phyloP scores from a whole-genome alignment of 768 basidiomycete species.

The Rhodotorula diobovata region DNA sequence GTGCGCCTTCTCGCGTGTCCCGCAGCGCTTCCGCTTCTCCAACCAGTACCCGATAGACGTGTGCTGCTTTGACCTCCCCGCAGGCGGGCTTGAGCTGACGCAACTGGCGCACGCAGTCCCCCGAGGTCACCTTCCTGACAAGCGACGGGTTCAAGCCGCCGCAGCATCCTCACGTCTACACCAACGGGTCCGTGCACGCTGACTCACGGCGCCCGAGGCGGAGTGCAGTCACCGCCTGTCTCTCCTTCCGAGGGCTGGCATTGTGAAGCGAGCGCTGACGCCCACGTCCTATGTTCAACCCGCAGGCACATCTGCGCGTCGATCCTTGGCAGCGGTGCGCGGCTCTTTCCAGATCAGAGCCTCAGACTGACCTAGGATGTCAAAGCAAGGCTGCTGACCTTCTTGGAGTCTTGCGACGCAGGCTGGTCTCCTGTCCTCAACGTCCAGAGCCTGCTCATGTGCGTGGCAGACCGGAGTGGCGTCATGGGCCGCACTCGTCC shows the following conservation, averaged over 20 bases:
- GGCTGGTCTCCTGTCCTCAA: conserved; percentile 89
- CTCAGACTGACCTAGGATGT: too few species aligned
- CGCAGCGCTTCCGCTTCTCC: conserved; percentile 70
- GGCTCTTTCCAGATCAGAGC: too few species aligned
- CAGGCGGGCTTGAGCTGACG: too few species aligned
- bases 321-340: conserved; percentile 62
- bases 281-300: too few species aligned
- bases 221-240: too few species aligned
- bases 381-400: neutral
- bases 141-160: conserved; percentile 64
- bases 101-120: conserved; percentile 54
- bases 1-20: conserved; percentile 53
- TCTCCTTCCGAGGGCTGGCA: too few species aligned
- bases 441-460: conserved; percentile 21
- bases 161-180: conserved; percentile 76
- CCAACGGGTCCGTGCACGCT: conserved; percentile 9
- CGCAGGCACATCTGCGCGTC: conserved; percentile 72
- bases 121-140: conserved; percentile 79
- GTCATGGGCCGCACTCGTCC: too few species aligned
- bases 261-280: too few species aligned
- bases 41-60: conserved; percentile 66
- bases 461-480: too few species aligned
- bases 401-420: conserved; percentile 33
- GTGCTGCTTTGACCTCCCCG: neutral
- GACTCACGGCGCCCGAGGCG: too few species aligned